These are phyloP conservation scores for Zychaea mexicana DNA, from an alignment of 371 early-diverging fungal genomes.

Conservation along the genomic window DNA sequence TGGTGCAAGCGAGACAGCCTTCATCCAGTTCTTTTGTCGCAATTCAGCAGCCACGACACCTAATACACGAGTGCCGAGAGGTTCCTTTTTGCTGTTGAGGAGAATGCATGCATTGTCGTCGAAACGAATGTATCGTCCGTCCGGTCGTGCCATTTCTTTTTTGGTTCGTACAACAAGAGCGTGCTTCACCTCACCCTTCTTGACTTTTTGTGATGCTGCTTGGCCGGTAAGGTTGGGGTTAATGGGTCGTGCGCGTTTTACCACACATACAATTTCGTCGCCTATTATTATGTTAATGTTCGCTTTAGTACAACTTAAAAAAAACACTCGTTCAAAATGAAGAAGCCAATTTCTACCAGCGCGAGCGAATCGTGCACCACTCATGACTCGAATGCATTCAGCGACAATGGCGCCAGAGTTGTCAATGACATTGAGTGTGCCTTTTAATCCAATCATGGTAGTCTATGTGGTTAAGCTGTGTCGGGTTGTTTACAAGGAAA, in stretches of 20 bases:
- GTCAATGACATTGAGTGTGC: conserved; percentile 89
- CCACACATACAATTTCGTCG: conserved; percentile 95
- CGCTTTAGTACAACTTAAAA: background rate
- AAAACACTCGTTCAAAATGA: background rate
- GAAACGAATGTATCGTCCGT: conserved; percentile 92
- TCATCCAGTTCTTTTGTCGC: conserved; percentile 93
- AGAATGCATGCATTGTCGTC: conserved; percentile 98
- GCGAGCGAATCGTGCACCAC: conserved; percentile 79
- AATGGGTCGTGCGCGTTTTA: conserved; percentile 90
- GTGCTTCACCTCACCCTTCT: conserved; percentile 94
- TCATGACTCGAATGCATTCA: conserved; percentile 95
- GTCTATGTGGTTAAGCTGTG: background rate
- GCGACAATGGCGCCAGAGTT: conserved; percentile 94
- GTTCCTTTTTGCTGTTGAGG: conserved; percentile 91
- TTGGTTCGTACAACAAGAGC: conserved; percentile 93
- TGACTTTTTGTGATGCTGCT: conserved; percentile 75
- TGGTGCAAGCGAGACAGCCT: conserved; percentile 92
- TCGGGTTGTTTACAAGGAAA: background rate
- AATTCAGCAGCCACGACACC: conserved; percentile 92
- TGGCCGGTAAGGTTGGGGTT: conserved; percentile 54
- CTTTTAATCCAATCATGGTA: conserved; percentile 83
- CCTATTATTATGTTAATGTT: conserved; percentile 49
- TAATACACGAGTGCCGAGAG: conserved; percentile 91
- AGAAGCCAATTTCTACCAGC: conserved; percentile 58
- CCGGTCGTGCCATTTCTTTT: conserved; percentile 89